Percentiles rank a stretch among this genome's conserved stretches.
phyloP scores from a whole-genome alignment of 805 yeast genomes.

The Candida endomychidarum region DNA sequence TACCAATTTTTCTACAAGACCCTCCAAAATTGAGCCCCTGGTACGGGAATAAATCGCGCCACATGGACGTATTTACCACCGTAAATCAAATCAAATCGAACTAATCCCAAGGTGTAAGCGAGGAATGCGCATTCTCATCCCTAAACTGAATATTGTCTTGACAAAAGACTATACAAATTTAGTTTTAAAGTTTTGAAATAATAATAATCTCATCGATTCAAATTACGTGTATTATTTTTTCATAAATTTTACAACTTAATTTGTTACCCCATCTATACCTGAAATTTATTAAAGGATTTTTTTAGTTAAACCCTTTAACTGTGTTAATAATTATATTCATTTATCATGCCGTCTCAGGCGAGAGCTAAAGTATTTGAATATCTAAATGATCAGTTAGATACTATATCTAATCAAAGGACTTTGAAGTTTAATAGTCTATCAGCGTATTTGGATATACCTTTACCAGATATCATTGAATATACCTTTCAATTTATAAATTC shows the following conservation, averaged over 20 bases:
- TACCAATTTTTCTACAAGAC: no score
- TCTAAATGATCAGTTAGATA: slow-evolving; percentile 26
- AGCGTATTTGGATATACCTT: slow-evolving; percentile 8
- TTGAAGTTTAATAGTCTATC: slow-evolving; percentile 20
- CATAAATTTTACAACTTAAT: background rate
- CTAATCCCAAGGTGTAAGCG: background rate
- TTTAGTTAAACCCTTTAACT: background rate
- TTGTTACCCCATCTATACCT: background rate
- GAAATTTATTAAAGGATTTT: no score
- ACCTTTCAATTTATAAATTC: slow-evolving; percentile 23
- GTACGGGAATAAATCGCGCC: no score
- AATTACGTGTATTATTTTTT: background rate
- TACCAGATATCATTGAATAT: slow-evolving; percentile 23
- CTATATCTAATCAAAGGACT: slow-evolving; percentile 19
- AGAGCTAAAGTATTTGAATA: slow-evolving; percentile 15
- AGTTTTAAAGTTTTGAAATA: background rate
- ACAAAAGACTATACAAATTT: background rate
- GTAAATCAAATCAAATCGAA: slow-evolving; percentile 1
- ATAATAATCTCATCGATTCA: background rate
- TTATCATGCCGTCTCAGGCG: slow-evolving; percentile 4
- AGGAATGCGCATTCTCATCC: slow-evolving; percentile 4
- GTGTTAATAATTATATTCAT: no score
- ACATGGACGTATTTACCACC: background rate
- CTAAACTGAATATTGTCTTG: slow-evolving; percentile 3
- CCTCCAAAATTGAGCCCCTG: no score